phyloP scores from a whole-genome alignment of 257 asterid species.

The Ligustrum vulgare region DNA sequence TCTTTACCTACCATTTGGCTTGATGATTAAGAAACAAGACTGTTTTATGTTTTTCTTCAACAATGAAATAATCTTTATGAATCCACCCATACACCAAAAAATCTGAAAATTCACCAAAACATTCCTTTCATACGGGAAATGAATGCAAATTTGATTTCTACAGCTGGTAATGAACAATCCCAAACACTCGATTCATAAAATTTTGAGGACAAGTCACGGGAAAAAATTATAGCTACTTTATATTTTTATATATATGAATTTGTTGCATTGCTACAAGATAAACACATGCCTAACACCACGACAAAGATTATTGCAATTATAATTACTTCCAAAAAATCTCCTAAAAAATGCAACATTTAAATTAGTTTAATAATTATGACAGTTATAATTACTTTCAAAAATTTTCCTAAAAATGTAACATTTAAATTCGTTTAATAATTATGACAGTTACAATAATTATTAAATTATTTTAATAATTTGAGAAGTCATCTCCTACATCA shows the following conservation, averaged over 20 bases:
- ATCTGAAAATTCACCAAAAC: not conserved
- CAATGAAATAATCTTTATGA: not conserved
- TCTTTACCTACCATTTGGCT: too few relatives aligned
- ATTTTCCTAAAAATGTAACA: too few relatives aligned
- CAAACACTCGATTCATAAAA: not conserved
- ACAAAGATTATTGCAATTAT: slow-evolving; percentile 14
- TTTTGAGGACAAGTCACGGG: not conserved
- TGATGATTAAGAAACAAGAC: not conserved
- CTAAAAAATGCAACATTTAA: too few relatives aligned
- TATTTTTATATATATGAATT: not conserved
- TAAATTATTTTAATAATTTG: too few relatives aligned
- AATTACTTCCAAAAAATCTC: too few relatives aligned
- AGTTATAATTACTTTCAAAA: too few relatives aligned
- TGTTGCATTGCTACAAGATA: not conserved
- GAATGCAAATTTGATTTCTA: not conserved
- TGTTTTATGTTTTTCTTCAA: not conserved
- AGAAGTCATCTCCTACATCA: too few relatives aligned
- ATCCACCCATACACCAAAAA: not conserved
- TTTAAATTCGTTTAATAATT: too few relatives aligned
- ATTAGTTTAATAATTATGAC: too few relatives aligned
- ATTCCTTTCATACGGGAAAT: not conserved
- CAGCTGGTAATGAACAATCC: not conserved
- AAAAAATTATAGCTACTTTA: not conserved
- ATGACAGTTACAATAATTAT: too few relatives aligned
- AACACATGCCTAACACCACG: slow-evolving; percentile 59